Percentiles rank a stretch among this genome's conserved stretches.
Evolutionary conservation across 2,329 filamentous ascomycete species (phyloP).

Genomic region (Aspergillus sp.): DNA sequence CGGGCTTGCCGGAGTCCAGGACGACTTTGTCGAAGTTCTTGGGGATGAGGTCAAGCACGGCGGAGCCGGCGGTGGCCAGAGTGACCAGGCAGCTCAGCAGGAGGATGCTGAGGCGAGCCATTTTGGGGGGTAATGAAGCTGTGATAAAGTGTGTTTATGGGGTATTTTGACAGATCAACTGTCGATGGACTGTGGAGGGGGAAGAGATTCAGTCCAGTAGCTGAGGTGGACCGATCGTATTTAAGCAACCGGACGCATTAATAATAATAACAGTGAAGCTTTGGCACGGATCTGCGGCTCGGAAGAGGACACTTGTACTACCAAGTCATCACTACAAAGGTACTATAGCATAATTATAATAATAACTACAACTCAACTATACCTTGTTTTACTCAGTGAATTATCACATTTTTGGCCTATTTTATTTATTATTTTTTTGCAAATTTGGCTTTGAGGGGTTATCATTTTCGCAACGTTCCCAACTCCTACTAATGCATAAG

Average conservation of each 20-base stretch:
- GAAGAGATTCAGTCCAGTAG: background rate
- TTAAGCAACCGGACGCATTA: background rate
- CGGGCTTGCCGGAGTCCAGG: conserved; percentile 87
- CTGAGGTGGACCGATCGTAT: background rate
- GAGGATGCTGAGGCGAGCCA: conserved; percentile 48
- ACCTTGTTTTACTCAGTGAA: background rate
- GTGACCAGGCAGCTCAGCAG: conserved; percentile 51
- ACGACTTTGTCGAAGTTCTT: conserved; percentile 90
- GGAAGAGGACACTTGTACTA: conserved; percentile 36
- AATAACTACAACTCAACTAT: too few relatives aligned
- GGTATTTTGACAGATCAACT: conserved; percentile 2
- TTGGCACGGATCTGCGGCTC: conserved; percentile 13
- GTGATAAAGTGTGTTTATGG: conserved; percentile 3
- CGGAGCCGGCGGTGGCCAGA: conserved; percentile 67
- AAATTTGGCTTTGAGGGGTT: background rate
- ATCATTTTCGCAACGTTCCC: conserved; percentile 2
- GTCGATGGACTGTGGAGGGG: background rate
- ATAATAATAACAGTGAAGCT: conserved; percentile 9
- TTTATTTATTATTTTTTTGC: background rate
- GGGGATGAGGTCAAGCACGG: conserved; percentile 85
- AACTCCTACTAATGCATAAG: conserved; percentile 10
- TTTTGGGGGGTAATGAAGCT: conserved; percentile 18
- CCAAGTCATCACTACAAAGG: background rate
- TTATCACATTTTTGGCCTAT: background rate
- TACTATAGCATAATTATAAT: too few relatives aligned